These are phyloP conservation scores for Epichloe amarillans DNA, from an alignment of 2,329 filamentous ascomycete genomes.

Conservation along the genomic window DNA sequence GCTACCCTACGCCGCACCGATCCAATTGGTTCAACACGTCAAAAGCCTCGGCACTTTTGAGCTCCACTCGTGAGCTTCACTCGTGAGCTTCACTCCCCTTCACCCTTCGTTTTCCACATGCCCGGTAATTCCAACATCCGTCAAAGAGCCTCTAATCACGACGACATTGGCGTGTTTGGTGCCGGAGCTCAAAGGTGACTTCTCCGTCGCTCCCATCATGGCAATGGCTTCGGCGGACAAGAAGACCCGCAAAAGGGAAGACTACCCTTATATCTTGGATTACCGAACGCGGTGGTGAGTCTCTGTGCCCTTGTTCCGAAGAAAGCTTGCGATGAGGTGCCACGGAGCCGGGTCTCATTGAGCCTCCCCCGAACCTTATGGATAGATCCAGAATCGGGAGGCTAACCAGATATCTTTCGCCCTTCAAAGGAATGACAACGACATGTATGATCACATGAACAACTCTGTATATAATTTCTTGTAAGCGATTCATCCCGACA, in stretches of 20 bases:
- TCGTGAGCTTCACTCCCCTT: too few species aligned
- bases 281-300: slow-evolving; percentile 76
- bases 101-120: too few species aligned
- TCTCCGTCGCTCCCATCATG: neutral
- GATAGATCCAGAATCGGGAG: neutral
- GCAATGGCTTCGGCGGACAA: slow-evolving; percentile 2
- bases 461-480: slow-evolving; percentile 78
- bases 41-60: too few species aligned
- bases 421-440: slow-evolving; percentile 64
- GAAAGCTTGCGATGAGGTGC: neutral
- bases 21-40: too few species aligned
- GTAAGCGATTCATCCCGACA: slow-evolving; percentile 22
- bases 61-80: too few species aligned
- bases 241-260: slow-evolving; percentile 50
- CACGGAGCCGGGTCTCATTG: too few species aligned
- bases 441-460: slow-evolving; percentile 92
- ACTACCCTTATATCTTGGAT: slow-evolving; percentile 69
- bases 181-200: too few species aligned
- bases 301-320: neutral
- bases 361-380: too few species aligned
- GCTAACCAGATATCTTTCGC: slow-evolving; percentile 2
- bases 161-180: too few species aligned
- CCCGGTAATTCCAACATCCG: too few species aligned
- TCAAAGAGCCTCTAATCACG: too few species aligned
- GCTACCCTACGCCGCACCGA: too few species aligned